Conservation (phyloP, 177 flowering plant species). For the Tripterygium wilfordii region DNA sequence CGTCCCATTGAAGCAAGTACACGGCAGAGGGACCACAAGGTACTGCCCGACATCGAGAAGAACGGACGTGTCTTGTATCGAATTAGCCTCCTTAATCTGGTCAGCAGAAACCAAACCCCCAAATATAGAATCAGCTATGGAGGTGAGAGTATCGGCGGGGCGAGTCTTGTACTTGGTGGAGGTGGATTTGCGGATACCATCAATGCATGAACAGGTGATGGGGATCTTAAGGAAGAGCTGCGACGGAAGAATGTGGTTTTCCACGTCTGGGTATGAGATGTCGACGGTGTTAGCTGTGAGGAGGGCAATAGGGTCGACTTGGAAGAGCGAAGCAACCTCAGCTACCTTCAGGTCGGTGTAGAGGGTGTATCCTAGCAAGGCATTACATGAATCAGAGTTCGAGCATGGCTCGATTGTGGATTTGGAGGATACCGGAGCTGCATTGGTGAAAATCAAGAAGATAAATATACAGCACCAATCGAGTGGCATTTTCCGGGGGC, state of each 20-base stretch:
- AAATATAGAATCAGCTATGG: constrained; percentile 56
- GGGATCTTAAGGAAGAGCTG: constrained; percentile 77
- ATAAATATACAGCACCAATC: too few species aligned
- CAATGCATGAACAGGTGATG: constrained; percentile 69
- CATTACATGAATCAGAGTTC: constrained; percentile 67
- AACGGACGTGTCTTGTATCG: constrained; percentile 51
- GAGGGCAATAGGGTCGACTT: constrained; percentile 69
- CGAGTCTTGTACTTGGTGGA: constrained; percentile 63
- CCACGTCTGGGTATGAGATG: constrained; percentile 83
- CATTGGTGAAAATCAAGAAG: not conserved
- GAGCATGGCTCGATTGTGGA: constrained; percentile 97
- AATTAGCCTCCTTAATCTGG: constrained; percentile 76
- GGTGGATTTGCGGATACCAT: constrained; percentile 79
- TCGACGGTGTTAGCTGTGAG: constrained; percentile 83
- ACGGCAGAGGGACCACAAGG: constrained; percentile 79
- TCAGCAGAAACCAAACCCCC: constrained; percentile 79
- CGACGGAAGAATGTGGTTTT: constrained; percentile 83
- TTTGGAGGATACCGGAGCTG: constrained; percentile 28
- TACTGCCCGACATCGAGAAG: constrained; percentile 59
- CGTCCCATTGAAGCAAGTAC: constrained; percentile 82
- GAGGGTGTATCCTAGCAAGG: constrained; percentile 79
- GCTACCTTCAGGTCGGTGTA: constrained; percentile 95
- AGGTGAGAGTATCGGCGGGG: constrained; percentile 65
- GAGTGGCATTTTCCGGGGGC: too few species aligned
- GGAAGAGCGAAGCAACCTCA: constrained; percentile 79